Conservation (phyloP, 225 moss, liverwort and hornwort genomes). For the Straminergon stramineum region DNA sequence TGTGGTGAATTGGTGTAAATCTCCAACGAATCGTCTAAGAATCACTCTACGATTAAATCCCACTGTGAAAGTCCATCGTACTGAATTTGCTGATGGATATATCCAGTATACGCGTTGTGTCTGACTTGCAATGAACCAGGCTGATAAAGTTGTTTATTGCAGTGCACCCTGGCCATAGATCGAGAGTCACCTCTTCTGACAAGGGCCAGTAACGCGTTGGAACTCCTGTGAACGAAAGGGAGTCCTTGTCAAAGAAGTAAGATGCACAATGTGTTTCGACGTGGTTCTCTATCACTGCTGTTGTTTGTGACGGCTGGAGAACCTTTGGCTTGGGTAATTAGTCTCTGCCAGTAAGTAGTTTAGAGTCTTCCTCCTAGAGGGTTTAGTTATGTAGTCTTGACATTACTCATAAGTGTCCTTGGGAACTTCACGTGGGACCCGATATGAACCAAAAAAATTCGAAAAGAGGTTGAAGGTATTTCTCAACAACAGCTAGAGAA, state of each 20-base stretch:
- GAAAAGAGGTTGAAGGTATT: background rate
- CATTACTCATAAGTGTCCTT: background rate
- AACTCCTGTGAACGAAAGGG: background rate
- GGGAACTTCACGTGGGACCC: background rate
- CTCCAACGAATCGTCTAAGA: background rate
- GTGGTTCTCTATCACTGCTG: background rate
- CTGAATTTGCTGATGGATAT: background rate
- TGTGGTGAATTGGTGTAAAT: background rate
- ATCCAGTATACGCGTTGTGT: background rate
- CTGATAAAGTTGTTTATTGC: background rate
- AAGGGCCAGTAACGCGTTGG: background rate
- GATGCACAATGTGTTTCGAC: background rate
- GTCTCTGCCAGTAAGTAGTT: background rate
- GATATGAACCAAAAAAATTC: background rate
- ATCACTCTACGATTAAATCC: background rate
- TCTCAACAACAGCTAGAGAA: background rate
- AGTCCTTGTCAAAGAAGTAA: background rate
- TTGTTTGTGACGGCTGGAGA: background rate
- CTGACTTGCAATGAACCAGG: background rate
- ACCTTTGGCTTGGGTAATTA: background rate
- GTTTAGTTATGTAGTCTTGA: background rate
- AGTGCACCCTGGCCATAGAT: conserved; percentile 6
- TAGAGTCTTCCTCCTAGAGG: background rate
- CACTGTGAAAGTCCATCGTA: background rate
- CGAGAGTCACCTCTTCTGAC: conserved; percentile 4